A percentile compares a stretch with the other conserved stretches of the same genome.
Evolutionary conservation across 331 rosid genomes (phyloP).

Genomic region (Rhamnella rubrinervis): DNA sequence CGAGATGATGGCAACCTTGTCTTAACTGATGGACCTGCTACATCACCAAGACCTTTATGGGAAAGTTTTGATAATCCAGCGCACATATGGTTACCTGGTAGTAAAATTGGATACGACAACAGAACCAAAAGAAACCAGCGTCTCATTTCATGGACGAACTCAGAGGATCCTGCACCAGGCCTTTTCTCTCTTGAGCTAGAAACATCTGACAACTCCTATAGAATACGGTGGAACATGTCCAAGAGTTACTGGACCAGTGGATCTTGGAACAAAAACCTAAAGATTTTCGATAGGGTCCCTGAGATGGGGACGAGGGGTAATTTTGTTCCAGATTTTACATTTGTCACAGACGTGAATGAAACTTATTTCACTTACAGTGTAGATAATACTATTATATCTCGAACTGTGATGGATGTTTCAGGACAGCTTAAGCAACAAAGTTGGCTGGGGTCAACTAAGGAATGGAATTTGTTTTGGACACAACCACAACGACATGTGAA

Average conservation of each 20-base stretch:
- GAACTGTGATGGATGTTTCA: background rate
- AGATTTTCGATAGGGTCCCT: background rate
- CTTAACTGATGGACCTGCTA: conserved; percentile 24
- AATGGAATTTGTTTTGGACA: too few relatives aligned
- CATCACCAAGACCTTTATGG: conserved; percentile 31
- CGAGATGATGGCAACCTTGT: conserved; percentile 38
- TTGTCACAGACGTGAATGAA: too few relatives aligned
- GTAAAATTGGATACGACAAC: conserved; percentile 21
- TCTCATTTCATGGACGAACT: conserved; percentile 21
- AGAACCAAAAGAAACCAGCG: background rate
- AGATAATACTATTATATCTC: background rate
- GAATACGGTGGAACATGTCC: background rate
- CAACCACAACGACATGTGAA: background rate
- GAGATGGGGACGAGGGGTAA: background rate
- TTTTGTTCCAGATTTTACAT: too few relatives aligned
- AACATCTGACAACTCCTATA: background rate
- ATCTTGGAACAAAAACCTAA: conserved; percentile 13
- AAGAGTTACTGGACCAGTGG: conserved; percentile 1
- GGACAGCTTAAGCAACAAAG: background rate
- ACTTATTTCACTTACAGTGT: too few relatives aligned
- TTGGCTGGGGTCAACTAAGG: background rate
- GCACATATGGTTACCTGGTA: conserved; percentile 38
- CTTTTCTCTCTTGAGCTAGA: conserved; percentile 4
- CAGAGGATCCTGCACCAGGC: conserved; percentile 24
- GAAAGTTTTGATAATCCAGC: conserved; percentile 40